These are phyloP conservation scores for Ganoderma sp. DNA, from an alignment of 1,284 basidiomycete genomes.

Conservation along the genomic window DNA sequence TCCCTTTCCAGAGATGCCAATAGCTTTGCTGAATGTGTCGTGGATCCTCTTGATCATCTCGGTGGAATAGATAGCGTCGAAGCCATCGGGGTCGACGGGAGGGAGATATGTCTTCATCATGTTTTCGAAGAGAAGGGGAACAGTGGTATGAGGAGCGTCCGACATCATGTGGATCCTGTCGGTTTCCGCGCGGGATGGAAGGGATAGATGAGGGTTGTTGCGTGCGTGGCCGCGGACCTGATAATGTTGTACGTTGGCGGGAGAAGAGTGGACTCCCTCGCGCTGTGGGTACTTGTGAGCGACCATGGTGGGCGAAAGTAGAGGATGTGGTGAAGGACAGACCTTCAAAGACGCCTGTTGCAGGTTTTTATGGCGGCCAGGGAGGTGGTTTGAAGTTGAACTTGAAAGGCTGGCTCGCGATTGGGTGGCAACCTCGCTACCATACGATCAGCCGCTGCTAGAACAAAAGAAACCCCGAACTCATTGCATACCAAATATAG, in stretches of 20 bases:
- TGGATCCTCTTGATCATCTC: neutral
- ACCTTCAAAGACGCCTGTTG: neutral
- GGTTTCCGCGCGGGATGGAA: no score
- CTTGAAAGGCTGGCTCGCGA: neutral
- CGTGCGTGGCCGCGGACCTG: neutral
- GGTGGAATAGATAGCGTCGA: neutral
- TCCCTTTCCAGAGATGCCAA: neutral
- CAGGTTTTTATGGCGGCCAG: neutral
- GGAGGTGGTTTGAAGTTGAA: neutral
- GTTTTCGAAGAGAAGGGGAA: neutral
- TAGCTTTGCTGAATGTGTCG: neutral
- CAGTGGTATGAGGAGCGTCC: neutral
- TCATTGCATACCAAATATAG: neutral
- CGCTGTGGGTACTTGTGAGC: neutral
- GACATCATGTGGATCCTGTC: slow-evolving; percentile 4
- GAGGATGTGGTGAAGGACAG: neutral
- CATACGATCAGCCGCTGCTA: neutral
- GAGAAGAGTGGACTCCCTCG: neutral
- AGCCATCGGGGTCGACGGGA: neutral
- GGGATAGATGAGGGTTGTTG: neutral
- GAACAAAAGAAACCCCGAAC: neutral
- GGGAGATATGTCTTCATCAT: slow-evolving; percentile 7
- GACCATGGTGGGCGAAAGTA: neutral
- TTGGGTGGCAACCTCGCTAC: neutral
- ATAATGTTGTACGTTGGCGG: neutral